A percentile compares a stretch with the other conserved stretches of the same genome.
These are phyloP conservation scores for Xylaria polymorpha DNA, from an alignment of 2,329 filamentous ascomycete species.

Conservation along the genomic window DNA sequence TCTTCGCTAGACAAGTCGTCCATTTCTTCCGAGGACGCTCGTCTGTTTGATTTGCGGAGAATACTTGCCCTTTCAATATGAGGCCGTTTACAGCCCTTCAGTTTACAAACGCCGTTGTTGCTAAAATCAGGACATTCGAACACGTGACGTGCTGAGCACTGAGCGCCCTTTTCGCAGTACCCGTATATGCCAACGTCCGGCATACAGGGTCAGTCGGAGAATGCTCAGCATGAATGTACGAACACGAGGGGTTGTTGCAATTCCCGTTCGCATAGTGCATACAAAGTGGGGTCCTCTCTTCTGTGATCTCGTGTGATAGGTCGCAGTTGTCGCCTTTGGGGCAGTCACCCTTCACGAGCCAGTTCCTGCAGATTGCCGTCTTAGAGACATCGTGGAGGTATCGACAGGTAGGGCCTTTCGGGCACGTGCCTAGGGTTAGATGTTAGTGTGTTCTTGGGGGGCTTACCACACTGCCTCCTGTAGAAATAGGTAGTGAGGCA, in stretches of 20 bases:
- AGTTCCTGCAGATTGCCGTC: conserved; percentile 90
- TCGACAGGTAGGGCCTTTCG: conserved; percentile 81
- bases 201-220: conserved; percentile 84
- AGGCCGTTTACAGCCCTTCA: conserved; percentile 82
- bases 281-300: conserved; percentile 88
- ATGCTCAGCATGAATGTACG: conserved; percentile 85
- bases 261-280: conserved; percentile 90
- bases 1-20: conserved; percentile 84
- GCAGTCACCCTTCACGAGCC: conserved; percentile 83
- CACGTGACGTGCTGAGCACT: conserved; percentile 85
- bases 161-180: conserved; percentile 85
- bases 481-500: conserved; percentile 49
- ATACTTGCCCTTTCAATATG: conserved; percentile 90
- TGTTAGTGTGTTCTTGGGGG: conserved; percentile 57
- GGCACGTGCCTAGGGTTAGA: conserved; percentile 76
- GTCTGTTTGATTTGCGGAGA: conserved; percentile 73
- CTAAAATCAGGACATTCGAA: conserved; percentile 96
- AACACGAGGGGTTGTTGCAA: conserved; percentile 87
- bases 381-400: conserved; percentile 87
- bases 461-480: conserved; percentile 55
- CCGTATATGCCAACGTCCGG: conserved; percentile 82
- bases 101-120: conserved; percentile 86
- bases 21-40: conserved; percentile 60
- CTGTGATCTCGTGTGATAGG: conserved; percentile 85
- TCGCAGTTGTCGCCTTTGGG: conserved; percentile 82